A percentile compares a stretch with the other conserved stretches of the same genome.
These are phyloP conservation scores for Cyberlindnera meyerae DNA, from an alignment of 805 yeast genomes.

Conservation along the genomic window DNA sequence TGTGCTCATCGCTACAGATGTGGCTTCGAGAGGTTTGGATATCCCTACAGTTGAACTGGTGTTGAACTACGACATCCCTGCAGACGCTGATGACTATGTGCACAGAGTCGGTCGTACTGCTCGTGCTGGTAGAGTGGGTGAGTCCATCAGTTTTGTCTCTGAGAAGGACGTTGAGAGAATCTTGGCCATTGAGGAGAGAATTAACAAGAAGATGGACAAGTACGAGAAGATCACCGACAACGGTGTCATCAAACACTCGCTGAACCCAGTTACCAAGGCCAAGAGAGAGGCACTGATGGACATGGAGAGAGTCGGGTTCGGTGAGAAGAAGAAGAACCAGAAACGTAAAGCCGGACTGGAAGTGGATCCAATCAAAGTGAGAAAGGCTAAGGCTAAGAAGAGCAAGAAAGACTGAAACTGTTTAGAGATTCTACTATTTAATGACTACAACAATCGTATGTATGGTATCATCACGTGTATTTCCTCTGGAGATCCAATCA, in stretches of 20 bases:
- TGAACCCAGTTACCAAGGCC: slow-evolving; percentile 70
- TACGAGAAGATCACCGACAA: slow-evolving; percentile 71
- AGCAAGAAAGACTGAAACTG: slow-evolving; percentile 3
- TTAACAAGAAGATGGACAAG: slow-evolving; percentile 73
- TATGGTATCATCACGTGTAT: no score
- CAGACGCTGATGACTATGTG: slow-evolving; percentile 93
- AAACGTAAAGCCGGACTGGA: slow-evolving; percentile 29
- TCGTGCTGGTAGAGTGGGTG: slow-evolving; percentile 92
- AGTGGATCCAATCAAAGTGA: slow-evolving; percentile 4
- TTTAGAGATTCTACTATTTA: neutral
- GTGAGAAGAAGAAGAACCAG: slow-evolving; percentile 59
- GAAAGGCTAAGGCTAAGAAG: slow-evolving; percentile 7
- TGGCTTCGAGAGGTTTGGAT: slow-evolving; percentile 95
- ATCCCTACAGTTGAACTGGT: slow-evolving; percentile 91
- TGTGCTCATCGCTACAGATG: slow-evolving; percentile 91
- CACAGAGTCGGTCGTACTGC: slow-evolving; percentile 99
- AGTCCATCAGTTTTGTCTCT: slow-evolving; percentile 73
- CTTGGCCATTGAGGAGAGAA: slow-evolving; percentile 81
- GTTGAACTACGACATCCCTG: slow-evolving; percentile 87
- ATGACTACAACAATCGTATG: no score
- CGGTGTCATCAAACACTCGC: slow-evolving; percentile 64
- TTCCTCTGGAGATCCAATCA: no score
- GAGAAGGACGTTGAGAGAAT: slow-evolving; percentile 82
- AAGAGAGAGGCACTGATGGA: slow-evolving; percentile 89
- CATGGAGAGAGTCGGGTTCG: slow-evolving; percentile 88